Evolutionary conservation across 1,139 yeast species (phyloP).

Genomic region (Debaryomycetaceae sp.): DNA sequence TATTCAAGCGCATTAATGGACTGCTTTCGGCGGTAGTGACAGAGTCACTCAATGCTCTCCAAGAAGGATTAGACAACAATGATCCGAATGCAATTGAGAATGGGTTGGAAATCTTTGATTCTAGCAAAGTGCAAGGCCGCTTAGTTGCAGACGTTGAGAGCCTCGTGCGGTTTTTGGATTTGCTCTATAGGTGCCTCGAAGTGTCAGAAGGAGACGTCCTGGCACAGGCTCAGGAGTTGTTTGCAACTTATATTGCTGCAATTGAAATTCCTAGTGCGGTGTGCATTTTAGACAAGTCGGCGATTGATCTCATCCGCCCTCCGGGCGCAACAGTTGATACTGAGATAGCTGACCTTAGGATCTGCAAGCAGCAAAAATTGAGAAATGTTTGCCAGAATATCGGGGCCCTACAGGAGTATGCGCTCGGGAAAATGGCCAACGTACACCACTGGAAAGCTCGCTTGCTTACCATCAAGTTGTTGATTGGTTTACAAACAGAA

Average conservation of each 20-base stretch:
- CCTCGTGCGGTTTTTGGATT: constrained; percentile 31
- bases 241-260: constrained; percentile 34
- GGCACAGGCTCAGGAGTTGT: constrained; percentile 38
- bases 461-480: constrained; percentile 41
- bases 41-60: constrained; percentile 38
- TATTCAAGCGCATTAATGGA: constrained; percentile 65
- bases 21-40: constrained; percentile 47
- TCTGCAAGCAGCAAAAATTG: constrained; percentile 52
- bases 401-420: constrained; percentile 29
- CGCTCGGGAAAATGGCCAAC: constrained; percentile 24
- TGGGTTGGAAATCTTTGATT: constrained; percentile 46
- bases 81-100: constrained; percentile 57
- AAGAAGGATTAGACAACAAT: constrained; percentile 37
- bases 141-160: constrained; percentile 49
- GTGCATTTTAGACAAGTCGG: constrained; percentile 39
- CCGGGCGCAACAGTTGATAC: constrained; percentile 47
- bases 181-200: constrained; percentile 47
- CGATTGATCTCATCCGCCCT: constrained; percentile 48
- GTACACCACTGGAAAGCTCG: constrained; percentile 64
- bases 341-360: constrained; percentile 43
- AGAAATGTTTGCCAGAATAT: constrained; percentile 29
- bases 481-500: constrained; percentile 46
- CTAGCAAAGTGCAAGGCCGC: constrained; percentile 43
- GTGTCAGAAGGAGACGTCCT: constrained; percentile 50
- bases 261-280: constrained; percentile 50